A percentile compares a stretch with the other conserved stretches of the same genome.
Conservation (phyloP, 2,329 filamentous ascomycete species). For the Penicillium hordei region DNA sequence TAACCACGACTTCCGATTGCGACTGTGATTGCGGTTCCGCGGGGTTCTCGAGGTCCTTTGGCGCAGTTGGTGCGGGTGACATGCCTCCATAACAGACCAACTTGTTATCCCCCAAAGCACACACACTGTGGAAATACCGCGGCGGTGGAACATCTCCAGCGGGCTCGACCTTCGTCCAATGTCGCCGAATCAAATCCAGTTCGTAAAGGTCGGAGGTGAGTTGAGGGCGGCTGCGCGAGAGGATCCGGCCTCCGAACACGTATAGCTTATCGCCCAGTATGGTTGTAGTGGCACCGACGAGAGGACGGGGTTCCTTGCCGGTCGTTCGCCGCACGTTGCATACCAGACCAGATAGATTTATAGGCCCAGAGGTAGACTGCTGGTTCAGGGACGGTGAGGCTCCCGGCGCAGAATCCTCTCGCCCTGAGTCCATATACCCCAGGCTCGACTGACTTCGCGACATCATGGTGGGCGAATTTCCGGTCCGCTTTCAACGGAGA, state of each 20-base stretch:
- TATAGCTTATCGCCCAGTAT: constrained; percentile 94
- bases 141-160: constrained; percentile 83
- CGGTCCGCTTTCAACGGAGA: constrained; percentile 7
- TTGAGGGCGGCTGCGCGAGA: constrained; percentile 80
- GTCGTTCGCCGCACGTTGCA: constrained; percentile 78
- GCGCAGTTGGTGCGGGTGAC: constrained; percentile 68
- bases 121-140: constrained; percentile 96
- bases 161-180: constrained; percentile 89
- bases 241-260: constrained; percentile 86
- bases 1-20: constrained; percentile 86
- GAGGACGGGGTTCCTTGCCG: constrained; percentile 81
- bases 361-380: constrained; percentile 45
- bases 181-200: constrained; percentile 81
- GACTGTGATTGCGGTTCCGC: constrained; percentile 61
- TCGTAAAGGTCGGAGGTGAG: constrained; percentile 92
- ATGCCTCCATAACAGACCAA: constrained; percentile 98
- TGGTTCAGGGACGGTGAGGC: constrained; percentile 32
- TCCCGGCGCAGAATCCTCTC: constrained; percentile 35
- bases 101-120: constrained; percentile 88
- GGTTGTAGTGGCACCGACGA: constrained; percentile 93
- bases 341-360: constrained; percentile 65
- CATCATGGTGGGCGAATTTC: constrained; percentile 31
- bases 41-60: constrained; percentile 44
- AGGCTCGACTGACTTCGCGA: constrained; percentile 43
- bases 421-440: constrained; percentile 34